phyloP scores from a whole-genome alignment of 2,329 filamentous ascomycete genomes.

The Xylaria sp. region DNA sequence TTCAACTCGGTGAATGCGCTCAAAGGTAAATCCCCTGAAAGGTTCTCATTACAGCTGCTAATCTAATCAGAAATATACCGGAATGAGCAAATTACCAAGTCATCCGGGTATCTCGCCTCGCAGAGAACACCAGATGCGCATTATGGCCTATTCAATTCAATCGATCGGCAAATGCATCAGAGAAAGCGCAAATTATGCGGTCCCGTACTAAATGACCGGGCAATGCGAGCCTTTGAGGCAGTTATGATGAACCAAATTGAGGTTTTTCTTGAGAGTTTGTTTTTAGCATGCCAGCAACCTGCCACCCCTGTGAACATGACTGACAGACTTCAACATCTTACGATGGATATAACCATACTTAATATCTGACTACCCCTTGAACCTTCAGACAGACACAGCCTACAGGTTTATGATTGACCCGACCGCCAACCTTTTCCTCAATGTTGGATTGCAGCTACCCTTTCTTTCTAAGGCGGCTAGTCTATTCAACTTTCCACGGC shows the following conservation, averaged over 20 bases:
- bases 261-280: conserved; percentile 30
- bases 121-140: conserved; percentile 11
- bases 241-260: conserved; percentile 36
- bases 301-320: conserved; percentile 34
- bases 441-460: conserved; percentile 24
- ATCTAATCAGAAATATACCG: conserved; percentile 28
- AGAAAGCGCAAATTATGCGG: conserved; percentile 38
- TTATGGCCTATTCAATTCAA: conserved; percentile 25
- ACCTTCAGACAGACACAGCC: conserved; percentile 26
- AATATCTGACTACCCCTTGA: conserved; percentile 33
- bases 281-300: not conserved
- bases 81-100: conserved; percentile 29
- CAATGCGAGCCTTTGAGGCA: conserved; percentile 38
- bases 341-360: conserved; percentile 37
- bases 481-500: not conserved
- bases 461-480: conserved; percentile 2
- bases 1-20: conserved; percentile 26
- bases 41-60: not conserved
- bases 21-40: conserved; percentile 4
- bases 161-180: conserved; percentile 23
- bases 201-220: conserved; percentile 27
- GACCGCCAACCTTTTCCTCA: conserved; percentile 16
- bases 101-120: conserved; percentile 25
- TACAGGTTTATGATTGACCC: conserved; percentile 16
- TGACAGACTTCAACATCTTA: conserved; percentile 19